phyloP scores from a whole-genome alignment of 805 yeast species.

The Saturnispora galanensis region DNA sequence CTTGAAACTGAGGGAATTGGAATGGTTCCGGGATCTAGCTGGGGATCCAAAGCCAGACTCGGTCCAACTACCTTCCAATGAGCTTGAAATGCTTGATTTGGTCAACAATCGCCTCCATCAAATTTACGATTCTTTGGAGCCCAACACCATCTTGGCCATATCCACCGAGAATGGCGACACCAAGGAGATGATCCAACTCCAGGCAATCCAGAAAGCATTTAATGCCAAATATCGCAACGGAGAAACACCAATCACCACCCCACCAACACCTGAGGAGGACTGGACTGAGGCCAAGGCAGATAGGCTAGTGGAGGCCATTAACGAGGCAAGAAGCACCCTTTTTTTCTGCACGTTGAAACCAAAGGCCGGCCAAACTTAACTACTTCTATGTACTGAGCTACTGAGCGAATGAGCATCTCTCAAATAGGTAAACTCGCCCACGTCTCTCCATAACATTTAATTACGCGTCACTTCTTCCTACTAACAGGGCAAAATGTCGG shows the following conservation, averaged over 20 bases:
- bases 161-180: slow-evolving; percentile 58
- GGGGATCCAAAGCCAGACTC: slow-evolving; percentile 12
- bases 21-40: slow-evolving; percentile 29
- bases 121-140: slow-evolving; percentile 46
- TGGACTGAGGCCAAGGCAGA: slow-evolving; percentile 46
- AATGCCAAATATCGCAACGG: slow-evolving; percentile 30
- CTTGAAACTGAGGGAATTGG: slow-evolving; percentile 51
- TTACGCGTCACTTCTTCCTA: too few species aligned
- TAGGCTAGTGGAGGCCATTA: slow-evolving; percentile 37
- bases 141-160: slow-evolving; percentile 49
- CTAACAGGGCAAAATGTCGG: background rate
- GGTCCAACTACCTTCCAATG: slow-evolving; percentile 9
- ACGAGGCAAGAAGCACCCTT: slow-evolving; percentile 50
- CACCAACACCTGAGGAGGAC: slow-evolving; percentile 12
- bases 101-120: slow-evolving; percentile 37
- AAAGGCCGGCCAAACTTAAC: background rate
- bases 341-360: slow-evolving; percentile 37
- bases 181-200: slow-evolving; percentile 37
- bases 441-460: too few species aligned
- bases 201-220: slow-evolving; percentile 33
- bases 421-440: too few species aligned
- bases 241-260: slow-evolving; percentile 27
- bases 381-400: background rate
- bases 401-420: too few species aligned
- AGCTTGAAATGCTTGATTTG: slow-evolving; percentile 17